Base-by-base conservation (phyloP, 257 asterid genomes). In the Gardenia jasminoides region DNA sequence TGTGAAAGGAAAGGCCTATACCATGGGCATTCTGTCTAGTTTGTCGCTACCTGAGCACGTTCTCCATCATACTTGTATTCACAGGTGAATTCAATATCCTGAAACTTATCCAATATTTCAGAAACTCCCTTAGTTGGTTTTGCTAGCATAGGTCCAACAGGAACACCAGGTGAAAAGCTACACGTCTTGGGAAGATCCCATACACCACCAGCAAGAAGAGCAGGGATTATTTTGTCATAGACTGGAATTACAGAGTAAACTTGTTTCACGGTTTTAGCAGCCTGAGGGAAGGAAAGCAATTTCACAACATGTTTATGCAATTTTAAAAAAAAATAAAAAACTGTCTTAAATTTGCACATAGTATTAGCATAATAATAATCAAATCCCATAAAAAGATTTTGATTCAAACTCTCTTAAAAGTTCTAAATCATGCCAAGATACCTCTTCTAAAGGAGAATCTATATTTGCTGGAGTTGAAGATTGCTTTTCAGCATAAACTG, bases 1-100 rank as follows among this genome's bases (percentile, higher is more conserved):
- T 33, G 24, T 36, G 72, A 67, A 72, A 30, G 30, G 47, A 67
- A 68, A 52, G 46, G 48, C 72, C 67, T 15, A 58, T 15, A 80
- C 0, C 28, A 65, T 61, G 22, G 28, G 31, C 16, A 62, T 28
- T 26, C n/a, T 52, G 62, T 56, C 65, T 31, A 19, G 11, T 31
- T 39, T 54, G n/a, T 64, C 69, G 81, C 80, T 84, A 96, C 99
- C 97, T 93, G 97, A 72, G 99, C 97, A 77, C 98, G 97, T 83
- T 96, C 98, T 79, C 99, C 98, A 48, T 96, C 99, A 75, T 96
- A 96, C 85, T 96, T 96, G 92, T 96, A 96, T 87, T 96, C 99
- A 82, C 98, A 93, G 48, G 99, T 93, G 88, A 80, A 96, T 83
- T 90, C 97, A 91, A 85, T 89, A 80, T 90, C 90, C 76, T 96